Evolutionary conservation across 192 early-diverging fungal genomes (phyloP).

Genomic region (Rhizophagus sp.): DNA sequence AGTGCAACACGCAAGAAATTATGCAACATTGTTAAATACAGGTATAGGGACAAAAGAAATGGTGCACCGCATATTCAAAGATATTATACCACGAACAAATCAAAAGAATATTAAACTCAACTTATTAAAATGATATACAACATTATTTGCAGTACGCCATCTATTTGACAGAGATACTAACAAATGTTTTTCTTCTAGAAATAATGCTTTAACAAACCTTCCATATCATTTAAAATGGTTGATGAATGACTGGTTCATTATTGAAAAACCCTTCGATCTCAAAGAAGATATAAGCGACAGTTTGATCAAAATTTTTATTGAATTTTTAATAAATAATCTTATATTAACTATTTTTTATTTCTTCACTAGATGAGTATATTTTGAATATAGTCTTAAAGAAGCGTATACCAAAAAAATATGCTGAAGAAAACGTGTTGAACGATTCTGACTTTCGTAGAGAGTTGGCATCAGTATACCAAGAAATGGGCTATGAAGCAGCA

Average conservation of each 20-base stretch:
- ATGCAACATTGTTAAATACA: too few relatives aligned
- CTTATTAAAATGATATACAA: background rate
- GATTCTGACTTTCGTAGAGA: background rate
- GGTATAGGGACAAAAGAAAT: background rate
- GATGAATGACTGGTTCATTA: background rate
- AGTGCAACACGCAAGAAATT: background rate
- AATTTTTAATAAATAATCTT: background rate
- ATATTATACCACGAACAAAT: background rate
- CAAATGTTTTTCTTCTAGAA: background rate
- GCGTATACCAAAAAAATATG: background rate
- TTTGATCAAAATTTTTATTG: too few relatives aligned
- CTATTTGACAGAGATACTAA: background rate
- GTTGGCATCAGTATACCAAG: background rate
- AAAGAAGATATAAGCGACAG: background rate
- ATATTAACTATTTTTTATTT: background rate
- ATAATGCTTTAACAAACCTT: constrained; percentile 2
- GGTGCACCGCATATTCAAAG: background rate
- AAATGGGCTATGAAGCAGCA: background rate
- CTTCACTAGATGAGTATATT: background rate
- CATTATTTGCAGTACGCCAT: constrained; percentile 1
- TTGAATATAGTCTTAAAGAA: background rate
- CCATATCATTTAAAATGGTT: background rate
- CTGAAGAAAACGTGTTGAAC: background rate
- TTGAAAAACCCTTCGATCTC: background rate
- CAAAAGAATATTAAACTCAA: background rate